Base-by-base conservation (phyloP, 805 yeast genomes). In the Myxozyma kluyveri region DNA sequence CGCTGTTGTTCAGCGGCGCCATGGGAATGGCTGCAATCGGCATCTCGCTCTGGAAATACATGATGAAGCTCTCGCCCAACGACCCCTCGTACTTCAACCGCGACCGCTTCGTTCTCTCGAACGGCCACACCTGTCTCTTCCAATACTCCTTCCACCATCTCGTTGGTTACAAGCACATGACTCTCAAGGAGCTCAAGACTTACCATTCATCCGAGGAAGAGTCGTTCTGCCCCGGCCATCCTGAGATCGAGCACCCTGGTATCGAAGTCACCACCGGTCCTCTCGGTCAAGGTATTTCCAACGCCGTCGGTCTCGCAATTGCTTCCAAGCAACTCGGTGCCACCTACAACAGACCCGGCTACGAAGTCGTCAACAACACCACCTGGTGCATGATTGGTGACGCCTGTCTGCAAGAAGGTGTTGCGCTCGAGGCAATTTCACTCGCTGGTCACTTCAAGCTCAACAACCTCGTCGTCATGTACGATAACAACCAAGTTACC, bases 391-490 rank as follows among this genome's bases (percentile, higher is more conserved):
- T 69, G 61, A 62, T 69, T 14, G 75, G 75, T 17, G 75, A 72
- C 61, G 75, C 72, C 3, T 72, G 75, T 58, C 52, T 72, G 45
- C 73, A 71, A 57, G 75, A 72, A 62, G 75, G 75, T 35, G 68
- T 70, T 21, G 69, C 72, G 5, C 59, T 69, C 35, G 75, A 72
- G 59, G 67, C 75, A 1, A 65, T 69, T 42, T 68, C 74, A 3
- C 54, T 72, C 4, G 75, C 75, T 14, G 75, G 74, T 27, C 73
- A 71, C 50, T 62, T 71, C 46, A 63, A 63, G 24, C 62, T 72
- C 54, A 67, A 66, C 60, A 72, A 72, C 51, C 66, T 72, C 44
- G 64, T 64, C 19, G 63, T 69, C 5, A 63, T 71, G 36, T 72
- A 69, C 53, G 75, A 71, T 50, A 67, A 71, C 50, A 72, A 72